These are phyloP conservation scores for Royoungia palumana DNA, from an alignment of 768 basidiomycete species.

Conservation along the genomic window DNA sequence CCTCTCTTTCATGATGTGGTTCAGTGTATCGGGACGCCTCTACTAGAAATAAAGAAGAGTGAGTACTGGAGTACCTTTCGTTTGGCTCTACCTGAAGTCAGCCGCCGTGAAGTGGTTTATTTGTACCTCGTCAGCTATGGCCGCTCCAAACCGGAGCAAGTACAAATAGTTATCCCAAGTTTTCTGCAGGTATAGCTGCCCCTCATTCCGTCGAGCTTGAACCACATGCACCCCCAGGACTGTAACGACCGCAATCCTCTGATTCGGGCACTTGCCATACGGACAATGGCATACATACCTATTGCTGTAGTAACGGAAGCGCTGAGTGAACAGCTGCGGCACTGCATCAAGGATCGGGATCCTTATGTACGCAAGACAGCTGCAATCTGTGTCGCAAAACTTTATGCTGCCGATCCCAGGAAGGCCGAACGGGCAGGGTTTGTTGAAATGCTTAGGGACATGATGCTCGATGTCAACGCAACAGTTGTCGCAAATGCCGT, in stretches of 20 bases:
- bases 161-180: conserved; percentile 85
- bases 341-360: conserved; percentile 90
- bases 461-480: conserved; percentile 91
- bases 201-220: conserved; percentile 3
- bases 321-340: conserved; percentile 84
- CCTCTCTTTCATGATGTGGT: conserved; percentile 94
- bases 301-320: conserved; percentile 84
- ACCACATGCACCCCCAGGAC: conserved; percentile 53
- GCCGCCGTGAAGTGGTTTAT: conserved; percentile 76
- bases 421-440: conserved; percentile 88
- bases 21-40: conserved; percentile 90
- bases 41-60: conserved; percentile 99
- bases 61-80: conserved; percentile 28
- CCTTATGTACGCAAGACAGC: conserved; percentile 99
- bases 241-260: conserved; percentile 95
- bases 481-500: conserved; percentile 98
- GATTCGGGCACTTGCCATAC: conserved; percentile 93
- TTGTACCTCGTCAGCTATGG: conserved; percentile 98
- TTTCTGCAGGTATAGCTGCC: conserved; percentile 69
- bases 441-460: conserved; percentile 84
- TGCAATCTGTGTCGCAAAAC: conserved; percentile 94
- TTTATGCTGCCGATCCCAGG: conserved; percentile 85
- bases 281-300: conserved; percentile 99
- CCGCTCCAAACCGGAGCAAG: conserved; percentile 87
- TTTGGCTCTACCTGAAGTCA: neutral